Evolutionary conservation across 2,329 filamentous ascomycete species (phyloP).

Genomic region (Calonectria pteridis): DNA sequence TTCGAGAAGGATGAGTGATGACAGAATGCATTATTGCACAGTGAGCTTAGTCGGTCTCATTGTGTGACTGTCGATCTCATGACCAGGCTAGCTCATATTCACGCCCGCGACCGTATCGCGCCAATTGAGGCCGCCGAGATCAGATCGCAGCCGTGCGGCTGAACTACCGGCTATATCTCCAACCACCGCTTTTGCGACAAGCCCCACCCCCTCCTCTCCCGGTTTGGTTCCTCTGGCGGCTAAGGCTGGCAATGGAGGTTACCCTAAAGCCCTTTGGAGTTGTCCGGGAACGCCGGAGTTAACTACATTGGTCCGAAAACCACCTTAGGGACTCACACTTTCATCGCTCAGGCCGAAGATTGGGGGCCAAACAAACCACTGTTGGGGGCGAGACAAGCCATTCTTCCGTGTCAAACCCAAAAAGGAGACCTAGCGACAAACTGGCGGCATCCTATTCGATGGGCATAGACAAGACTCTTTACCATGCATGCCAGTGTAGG

Average conservation of each 20-base stretch:
- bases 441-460: slow-evolving; percentile 10
- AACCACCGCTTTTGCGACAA: neutral
- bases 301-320: neutral
- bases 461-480: neutral
- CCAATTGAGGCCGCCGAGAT: neutral
- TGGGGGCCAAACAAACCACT: slow-evolving; percentile 11
- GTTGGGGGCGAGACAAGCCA: slow-evolving; percentile 6
- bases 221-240: neutral
- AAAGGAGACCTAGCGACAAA: neutral
- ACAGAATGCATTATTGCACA: neutral
- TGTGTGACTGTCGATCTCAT: neutral
- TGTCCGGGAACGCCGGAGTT: neutral
- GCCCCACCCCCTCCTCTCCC: neutral
- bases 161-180: neutral
- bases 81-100: neutral
- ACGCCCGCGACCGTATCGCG: neutral
- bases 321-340: neutral
- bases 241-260: neutral
- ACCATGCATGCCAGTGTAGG: neutral
- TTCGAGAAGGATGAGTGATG: slow-evolving; percentile 69
- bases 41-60: neutral
- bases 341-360: slow-evolving; percentile 2
- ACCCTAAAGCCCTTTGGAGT: neutral
- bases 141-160: neutral
- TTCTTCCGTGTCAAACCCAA: neutral